A percentile compares a stretch with the other conserved stretches of the same genome.
Conservation (phyloP, 2,329 filamentous ascomycete genomes). For the Scedosporium boydii region DNA sequence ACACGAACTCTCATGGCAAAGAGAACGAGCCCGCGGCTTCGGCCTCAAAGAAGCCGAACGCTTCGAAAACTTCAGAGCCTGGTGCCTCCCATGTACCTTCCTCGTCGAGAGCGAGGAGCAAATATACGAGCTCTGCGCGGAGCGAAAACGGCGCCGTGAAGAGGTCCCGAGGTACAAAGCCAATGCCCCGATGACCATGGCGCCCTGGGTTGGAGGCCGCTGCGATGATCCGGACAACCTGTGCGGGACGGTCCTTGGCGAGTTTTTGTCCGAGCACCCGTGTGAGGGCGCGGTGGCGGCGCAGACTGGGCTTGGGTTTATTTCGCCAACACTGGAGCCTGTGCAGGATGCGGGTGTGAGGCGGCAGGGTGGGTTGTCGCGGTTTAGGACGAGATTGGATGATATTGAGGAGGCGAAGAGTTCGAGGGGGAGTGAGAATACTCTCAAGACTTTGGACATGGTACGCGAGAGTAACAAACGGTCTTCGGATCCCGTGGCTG, state of each 20-base stretch:
- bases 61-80: not conserved
- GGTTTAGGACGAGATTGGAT: not conserved
- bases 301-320: no score
- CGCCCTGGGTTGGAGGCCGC: not conserved
- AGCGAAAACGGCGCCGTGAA: not conserved
- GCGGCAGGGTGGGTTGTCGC: not conserved
- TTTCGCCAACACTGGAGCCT: not conserved
- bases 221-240: no score
- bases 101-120: not conserved
- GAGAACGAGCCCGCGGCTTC: slow-evolving; percentile 2
- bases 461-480: not conserved
- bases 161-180: not conserved
- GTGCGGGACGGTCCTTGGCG: no score
- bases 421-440: not conserved
- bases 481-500: not conserved
- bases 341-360: not conserved
- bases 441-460: not conserved
- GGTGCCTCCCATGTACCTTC: not conserved
- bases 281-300: no score
- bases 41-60: not conserved
- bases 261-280: no score
- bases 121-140: not conserved
- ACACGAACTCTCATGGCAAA: not conserved
- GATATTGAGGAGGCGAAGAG: not conserved
- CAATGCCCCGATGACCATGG: not conserved